These are phyloP conservation scores for Colletotrichum australisinense DNA, from an alignment of 2,329 filamentous ascomycete species.

Conservation along the genomic window DNA sequence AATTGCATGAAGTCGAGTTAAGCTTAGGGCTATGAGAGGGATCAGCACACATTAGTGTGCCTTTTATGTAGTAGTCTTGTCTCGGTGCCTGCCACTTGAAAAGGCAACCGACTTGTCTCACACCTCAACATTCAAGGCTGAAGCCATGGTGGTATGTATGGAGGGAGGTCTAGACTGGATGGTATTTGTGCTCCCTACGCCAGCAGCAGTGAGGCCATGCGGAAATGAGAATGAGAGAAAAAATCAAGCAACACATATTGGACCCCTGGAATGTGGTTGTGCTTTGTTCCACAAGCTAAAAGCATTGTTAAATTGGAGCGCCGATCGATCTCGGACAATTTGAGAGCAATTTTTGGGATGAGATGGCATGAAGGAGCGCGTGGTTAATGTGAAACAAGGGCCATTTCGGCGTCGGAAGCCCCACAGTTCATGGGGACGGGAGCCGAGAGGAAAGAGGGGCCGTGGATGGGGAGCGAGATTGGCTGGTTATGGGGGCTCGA, in stretches of 20 bases:
- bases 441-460: neutral
- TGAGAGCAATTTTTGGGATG: constrained; percentile 20
- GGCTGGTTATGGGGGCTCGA: neutral
- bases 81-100: constrained; percentile 1
- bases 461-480: constrained; percentile 17
- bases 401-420: constrained; percentile 30
- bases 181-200: neutral
- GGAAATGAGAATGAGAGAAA: constrained; percentile 16
- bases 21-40: constrained; percentile 10
- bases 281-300: neutral
- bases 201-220: neutral
- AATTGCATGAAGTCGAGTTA: constrained; percentile 31
- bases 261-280: constrained; percentile 13
- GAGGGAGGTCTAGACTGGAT: neutral
- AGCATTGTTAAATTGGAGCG: constrained; percentile 25
- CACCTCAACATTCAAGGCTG: neutral
- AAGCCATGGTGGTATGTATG: neutral
- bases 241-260: neutral
- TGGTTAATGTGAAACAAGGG: constrained; percentile 33
- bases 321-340: constrained; percentile 36
- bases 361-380: constrained; percentile 30
- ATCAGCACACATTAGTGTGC: neutral
- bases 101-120: constrained; percentile 18
- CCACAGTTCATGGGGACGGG: constrained; percentile 15
- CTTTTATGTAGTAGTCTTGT: neutral